Evolutionary conservation across 2,329 filamentous ascomycete species (phyloP).

Genomic region (Penicillium sp.): DNA sequence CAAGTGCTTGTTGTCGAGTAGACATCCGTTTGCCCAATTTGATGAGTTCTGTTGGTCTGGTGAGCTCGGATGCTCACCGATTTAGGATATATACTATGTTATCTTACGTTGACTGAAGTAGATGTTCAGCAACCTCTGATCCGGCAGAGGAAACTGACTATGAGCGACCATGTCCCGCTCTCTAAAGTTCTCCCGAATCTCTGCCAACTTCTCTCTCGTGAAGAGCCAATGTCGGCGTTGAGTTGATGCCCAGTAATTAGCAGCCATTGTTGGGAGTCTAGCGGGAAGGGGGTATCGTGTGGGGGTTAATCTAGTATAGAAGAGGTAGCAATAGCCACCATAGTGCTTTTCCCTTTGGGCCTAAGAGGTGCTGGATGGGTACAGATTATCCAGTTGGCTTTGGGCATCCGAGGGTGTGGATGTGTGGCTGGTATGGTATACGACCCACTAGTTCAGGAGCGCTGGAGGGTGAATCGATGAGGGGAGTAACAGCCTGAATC

Average conservation of each 20-base stretch:
- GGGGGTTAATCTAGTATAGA: neutral
- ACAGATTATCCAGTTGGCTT: no score
- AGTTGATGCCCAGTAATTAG: conserved; percentile 94
- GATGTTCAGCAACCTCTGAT: conserved; percentile 72
- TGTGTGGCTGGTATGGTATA: no score
- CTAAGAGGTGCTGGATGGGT: no score
- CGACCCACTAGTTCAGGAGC: no score
- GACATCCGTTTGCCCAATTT: conserved; percentile 76
- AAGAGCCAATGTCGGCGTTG: conserved; percentile 88
- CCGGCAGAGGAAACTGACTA: conserved; percentile 71
- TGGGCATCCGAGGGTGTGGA: no score
- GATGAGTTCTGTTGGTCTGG: conserved; percentile 52
- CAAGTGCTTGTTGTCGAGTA: conserved; percentile 81
- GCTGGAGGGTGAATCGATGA: no score
- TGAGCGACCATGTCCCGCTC: conserved; percentile 66
- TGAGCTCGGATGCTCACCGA: no score
- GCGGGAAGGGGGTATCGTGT: no score
- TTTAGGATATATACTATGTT: no score
- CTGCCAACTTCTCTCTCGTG: conserved; percentile 67
- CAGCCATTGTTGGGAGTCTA: conserved; percentile 61
- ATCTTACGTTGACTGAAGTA: conserved; percentile 79
- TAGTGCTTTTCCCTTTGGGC: no score
- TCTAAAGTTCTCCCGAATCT: conserved; percentile 66
- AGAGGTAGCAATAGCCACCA: no score
- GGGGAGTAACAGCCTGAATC: no score